Evolutionary conservation across 495 filamentous ascomycete genomes (phyloP).

Genomic region (Daldinia vernicosa): DNA sequence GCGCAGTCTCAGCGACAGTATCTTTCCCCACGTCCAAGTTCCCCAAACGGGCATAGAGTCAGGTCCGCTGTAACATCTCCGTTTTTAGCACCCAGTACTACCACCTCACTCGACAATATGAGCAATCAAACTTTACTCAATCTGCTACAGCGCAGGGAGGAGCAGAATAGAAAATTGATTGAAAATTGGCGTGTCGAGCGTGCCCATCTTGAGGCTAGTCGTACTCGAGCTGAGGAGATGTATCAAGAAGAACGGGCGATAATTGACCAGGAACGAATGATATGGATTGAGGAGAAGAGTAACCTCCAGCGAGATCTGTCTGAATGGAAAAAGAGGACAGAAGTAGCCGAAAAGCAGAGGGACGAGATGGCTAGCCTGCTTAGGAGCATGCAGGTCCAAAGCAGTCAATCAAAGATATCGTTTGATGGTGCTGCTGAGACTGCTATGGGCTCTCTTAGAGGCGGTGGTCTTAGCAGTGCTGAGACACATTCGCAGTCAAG

Average conservation of each 20-base stretch:
- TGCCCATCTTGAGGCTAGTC: conserved; percentile 55
- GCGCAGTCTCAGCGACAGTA: conserved; percentile 36
- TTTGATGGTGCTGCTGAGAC: conserved; percentile 28
- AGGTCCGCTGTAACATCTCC: conserved; percentile 34
- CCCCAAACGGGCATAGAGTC: conserved; percentile 8
- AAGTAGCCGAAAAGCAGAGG: conserved; percentile 33
- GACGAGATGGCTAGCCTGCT: conserved; percentile 23
- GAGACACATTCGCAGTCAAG: conserved; percentile 23
- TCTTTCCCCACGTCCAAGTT: conserved; percentile 40
- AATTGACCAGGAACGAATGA: conserved; percentile 55
- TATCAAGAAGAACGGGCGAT: conserved; percentile 56
- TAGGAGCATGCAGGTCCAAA: conserved; percentile 1
- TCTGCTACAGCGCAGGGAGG: conserved; percentile 52
- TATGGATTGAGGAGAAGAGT: conserved; percentile 52
- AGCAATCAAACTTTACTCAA: conserved; percentile 33
- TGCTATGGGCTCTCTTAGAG: conserved; percentile 31
- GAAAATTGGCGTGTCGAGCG: conserved; percentile 60
- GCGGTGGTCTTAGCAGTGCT: conserved; percentile 39
- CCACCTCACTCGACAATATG: conserved; percentile 32
- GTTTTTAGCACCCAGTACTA: conserved; percentile 38
- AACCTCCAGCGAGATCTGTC: conserved; percentile 43
- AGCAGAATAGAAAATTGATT: conserved; percentile 51
- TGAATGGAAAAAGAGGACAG: conserved; percentile 42
- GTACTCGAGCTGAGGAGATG: conserved; percentile 55
- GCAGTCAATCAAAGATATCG: background rate